Evolutionary conservation across 2,329 filamentous ascomycete genomes (phyloP).

Genomic region (Phaeosphaeriaceae sp.): DNA sequence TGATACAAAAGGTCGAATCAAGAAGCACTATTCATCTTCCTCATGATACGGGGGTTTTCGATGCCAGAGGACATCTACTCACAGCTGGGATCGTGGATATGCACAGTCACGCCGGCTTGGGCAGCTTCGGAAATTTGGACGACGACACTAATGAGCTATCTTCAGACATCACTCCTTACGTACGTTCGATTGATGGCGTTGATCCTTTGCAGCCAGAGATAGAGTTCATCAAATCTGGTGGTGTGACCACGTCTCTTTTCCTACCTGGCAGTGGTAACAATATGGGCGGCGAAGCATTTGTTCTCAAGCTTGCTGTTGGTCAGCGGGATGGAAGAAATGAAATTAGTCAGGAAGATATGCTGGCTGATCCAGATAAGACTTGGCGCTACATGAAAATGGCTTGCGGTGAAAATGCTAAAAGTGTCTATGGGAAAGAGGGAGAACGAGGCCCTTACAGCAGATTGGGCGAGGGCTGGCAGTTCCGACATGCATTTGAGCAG

Average conservation of each 20-base stretch:
- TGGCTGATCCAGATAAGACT: constrained; percentile 68
- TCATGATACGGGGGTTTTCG: constrained; percentile 58
- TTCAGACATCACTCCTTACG: constrained; percentile 69
- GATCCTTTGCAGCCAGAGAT: constrained; percentile 69
- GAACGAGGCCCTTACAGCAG: constrained; percentile 64
- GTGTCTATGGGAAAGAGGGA: constrained; percentile 63
- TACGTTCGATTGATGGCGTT: constrained; percentile 70
- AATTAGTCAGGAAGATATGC: constrained; percentile 67
- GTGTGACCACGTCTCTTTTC: constrained; percentile 72
- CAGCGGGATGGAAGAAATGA: constrained; percentile 65
- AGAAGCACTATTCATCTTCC: constrained; percentile 56
- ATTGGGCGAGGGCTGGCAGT: constrained; percentile 72
- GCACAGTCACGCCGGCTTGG: constrained; percentile 68
- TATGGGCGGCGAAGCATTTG: constrained; percentile 73
- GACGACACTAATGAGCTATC: constrained; percentile 70
- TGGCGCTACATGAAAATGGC: constrained; percentile 81
- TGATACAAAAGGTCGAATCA: constrained; percentile 62
- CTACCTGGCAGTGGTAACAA: constrained; percentile 75
- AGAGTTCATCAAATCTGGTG: constrained; percentile 73
- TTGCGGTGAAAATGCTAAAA: constrained; percentile 73
- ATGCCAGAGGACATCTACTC: constrained; percentile 66
- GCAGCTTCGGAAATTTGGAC: constrained; percentile 59
- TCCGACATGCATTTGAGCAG: constrained; percentile 71
- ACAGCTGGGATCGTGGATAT: constrained; percentile 74
- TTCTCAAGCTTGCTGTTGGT: constrained; percentile 72